Evolutionary conservation across 2,329 filamentous ascomycete species (phyloP), one percentile per base, ranked within the genome.

Genomic region (Orbilia ellipsospora): DNA sequence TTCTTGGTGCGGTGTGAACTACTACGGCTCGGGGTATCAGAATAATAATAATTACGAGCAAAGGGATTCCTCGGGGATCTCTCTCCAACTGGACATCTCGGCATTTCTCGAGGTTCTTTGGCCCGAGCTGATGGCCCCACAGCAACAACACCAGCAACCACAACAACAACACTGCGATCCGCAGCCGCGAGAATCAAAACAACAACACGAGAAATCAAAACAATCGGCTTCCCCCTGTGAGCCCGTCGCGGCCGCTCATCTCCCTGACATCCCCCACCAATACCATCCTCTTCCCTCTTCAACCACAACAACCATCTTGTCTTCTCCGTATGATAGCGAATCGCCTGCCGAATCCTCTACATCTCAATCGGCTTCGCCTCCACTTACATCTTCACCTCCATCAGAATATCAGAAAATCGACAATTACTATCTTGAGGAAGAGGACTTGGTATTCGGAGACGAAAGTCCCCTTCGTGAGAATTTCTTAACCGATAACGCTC

Each of bases 121-220:
- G 28, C 60, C 60, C 20, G 15, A 59, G 18, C 61, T 65, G 40
- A 18, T 45, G 36, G 62, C 36, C 52, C 36, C 62, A 66, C 62
- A 66, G 62, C 62, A 66, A 66, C 55, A 40, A 28, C 66, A 48
- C 64, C 67, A 72, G 62, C 62, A 66, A 66, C 55, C 36, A 28
- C 66, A 48, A 72, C 67, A 72, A 72, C 57, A 54, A 63, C 45
- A 63, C 18, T 10, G 23, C 18, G 26, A 63, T 18, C 42, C 48
- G 28, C 31, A 61, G 28, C 66, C n/a, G 31, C 59, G 52, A 54
- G 36, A 73, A 60, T 48, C 69, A 66, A 66, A 61, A 61, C 69
- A 61, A 31, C 50, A 59, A 55, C 48, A n/a, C 68, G 56, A 48
- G 15, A 48, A 48, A 48, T 48, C 44, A 48, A 48, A 48, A 48